These are phyloP conservation scores for Aspergillus transmontanensis DNA, from an alignment of 2,329 filamentous ascomycete genomes.

Conservation along the genomic window DNA sequence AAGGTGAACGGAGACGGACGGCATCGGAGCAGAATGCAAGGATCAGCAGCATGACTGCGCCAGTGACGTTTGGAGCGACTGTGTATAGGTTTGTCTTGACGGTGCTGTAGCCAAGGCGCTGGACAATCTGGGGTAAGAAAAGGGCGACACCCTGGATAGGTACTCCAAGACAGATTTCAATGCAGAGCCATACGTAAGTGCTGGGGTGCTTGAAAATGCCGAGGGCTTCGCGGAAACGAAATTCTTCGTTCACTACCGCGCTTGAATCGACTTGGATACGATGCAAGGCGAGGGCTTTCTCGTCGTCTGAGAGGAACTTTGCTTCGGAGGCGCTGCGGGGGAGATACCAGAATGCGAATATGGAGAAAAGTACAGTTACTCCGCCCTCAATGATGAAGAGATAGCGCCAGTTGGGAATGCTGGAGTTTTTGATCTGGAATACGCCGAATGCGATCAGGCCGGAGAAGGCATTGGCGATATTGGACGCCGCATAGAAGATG, in stretches of 20 bases:
- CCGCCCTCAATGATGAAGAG: conserved; percentile 61
- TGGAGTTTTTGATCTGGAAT: conserved; percentile 58
- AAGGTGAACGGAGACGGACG: conserved; percentile 68
- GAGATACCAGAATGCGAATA: conserved; percentile 70
- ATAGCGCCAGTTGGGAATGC: conserved; percentile 55
- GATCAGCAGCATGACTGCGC: conserved; percentile 71
- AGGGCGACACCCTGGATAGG: conserved; percentile 60
- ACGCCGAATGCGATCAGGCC: conserved; percentile 63
- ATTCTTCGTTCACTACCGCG: conserved; percentile 61
- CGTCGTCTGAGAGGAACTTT: conserved; percentile 65
- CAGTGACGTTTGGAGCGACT: conserved; percentile 76
- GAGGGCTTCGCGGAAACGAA: conserved; percentile 55
- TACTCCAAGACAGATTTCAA: conserved; percentile 63
- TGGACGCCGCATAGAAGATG: conserved; percentile 74
- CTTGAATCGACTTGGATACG: conserved; percentile 78
- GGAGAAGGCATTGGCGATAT: conserved; percentile 70
- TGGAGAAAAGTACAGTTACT: conserved; percentile 62
- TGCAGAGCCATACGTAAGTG: conserved; percentile 57
- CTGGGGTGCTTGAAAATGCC: conserved; percentile 57
- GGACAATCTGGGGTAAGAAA: conserved; percentile 62
- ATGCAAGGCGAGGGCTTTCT: conserved; percentile 69
- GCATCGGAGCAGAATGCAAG: conserved; percentile 72
- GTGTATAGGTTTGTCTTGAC: conserved; percentile 78
- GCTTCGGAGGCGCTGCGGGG: conserved; percentile 66
- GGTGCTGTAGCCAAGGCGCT: conserved; percentile 54